Conservation (phyloP, 441 rosid species). For the Geranium incanum region DNA sequence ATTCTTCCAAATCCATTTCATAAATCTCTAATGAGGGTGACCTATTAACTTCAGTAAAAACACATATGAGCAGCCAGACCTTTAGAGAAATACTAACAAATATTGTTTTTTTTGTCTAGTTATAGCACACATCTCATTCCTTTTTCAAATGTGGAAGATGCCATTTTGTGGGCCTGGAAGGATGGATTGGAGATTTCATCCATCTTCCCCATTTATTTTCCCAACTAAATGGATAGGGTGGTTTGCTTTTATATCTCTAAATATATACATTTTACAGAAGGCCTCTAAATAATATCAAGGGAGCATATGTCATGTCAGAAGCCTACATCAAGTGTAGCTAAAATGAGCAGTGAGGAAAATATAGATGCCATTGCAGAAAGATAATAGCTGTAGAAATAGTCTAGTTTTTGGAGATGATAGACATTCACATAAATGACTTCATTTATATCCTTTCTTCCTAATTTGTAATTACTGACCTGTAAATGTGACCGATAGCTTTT, state of each 20-base stretch:
- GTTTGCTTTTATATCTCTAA: not conserved
- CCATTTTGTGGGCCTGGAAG: not conserved
- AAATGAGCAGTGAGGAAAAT: too few relatives aligned
- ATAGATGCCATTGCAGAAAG: not conserved
- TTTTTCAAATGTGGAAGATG: not conserved
- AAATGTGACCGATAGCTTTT: constrained; percentile 10
- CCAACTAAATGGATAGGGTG: not conserved
- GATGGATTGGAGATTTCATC: not conserved
- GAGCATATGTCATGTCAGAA: not conserved
- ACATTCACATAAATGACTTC: not conserved
- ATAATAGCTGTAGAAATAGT: not conserved
- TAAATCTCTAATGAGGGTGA: too few relatives aligned
- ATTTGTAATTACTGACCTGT: not conserved
- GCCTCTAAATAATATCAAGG: not conserved
- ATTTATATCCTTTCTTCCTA: constrained; percentile 1
- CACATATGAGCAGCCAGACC: too few relatives aligned
- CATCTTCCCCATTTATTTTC: not conserved
- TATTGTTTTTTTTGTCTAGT: not conserved
- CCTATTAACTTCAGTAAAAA: too few relatives aligned
- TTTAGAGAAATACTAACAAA: too few relatives aligned
- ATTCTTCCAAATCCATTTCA: too few relatives aligned
- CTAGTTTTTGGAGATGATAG: not conserved
- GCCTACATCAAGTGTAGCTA: not conserved
- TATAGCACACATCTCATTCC: not conserved
- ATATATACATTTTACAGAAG: not conserved